A percentile compares a stretch with the other conserved stretches of the same genome.
Evolutionary conservation across 2,329 filamentous ascomycete species (phyloP).

Genomic region (Sarocladium oryzae): DNA sequence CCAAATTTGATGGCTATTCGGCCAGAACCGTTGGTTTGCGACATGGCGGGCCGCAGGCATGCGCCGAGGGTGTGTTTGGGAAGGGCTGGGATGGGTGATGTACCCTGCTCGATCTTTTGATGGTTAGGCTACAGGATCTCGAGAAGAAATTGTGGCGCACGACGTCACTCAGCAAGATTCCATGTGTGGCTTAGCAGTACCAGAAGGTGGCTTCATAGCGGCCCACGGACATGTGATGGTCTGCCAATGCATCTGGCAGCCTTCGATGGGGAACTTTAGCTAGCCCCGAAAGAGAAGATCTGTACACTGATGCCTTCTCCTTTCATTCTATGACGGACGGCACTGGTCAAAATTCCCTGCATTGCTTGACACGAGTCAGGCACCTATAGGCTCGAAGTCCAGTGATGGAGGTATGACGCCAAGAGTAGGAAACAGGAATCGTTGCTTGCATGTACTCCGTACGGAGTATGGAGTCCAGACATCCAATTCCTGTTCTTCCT

Average conservation of each 20-base stretch:
- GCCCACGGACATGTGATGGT: neutral
- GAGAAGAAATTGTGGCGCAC: conserved; percentile 7
- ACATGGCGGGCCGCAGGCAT: conserved; percentile 24
- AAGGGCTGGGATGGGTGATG: neutral
- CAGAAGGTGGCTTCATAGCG: neutral
- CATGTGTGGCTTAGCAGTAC: neutral
- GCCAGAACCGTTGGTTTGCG: conserved; percentile 21
- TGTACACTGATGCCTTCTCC: no score
- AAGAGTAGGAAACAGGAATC: neutral
- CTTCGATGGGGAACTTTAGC: no score
- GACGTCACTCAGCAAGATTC: neutral
- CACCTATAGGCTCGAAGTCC: no score
- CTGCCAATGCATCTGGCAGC: neutral
- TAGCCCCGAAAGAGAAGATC: no score
- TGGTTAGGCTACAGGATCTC: neutral
- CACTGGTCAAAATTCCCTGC: no score
- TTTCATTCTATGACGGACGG: no score
- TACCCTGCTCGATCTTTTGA: neutral
- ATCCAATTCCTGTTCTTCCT: no score
- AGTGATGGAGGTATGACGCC: neutral
- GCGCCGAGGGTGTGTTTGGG: conserved; percentile 10
- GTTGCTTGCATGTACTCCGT: neutral
- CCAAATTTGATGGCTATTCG: conserved; percentile 47
- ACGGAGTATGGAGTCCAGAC: no score
- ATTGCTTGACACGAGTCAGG: conserved; percentile 5